phyloP scores from a whole-genome alignment of 2,329 filamentous ascomycete genomes.

The Stagonosporopsis cucurbitacearum region DNA sequence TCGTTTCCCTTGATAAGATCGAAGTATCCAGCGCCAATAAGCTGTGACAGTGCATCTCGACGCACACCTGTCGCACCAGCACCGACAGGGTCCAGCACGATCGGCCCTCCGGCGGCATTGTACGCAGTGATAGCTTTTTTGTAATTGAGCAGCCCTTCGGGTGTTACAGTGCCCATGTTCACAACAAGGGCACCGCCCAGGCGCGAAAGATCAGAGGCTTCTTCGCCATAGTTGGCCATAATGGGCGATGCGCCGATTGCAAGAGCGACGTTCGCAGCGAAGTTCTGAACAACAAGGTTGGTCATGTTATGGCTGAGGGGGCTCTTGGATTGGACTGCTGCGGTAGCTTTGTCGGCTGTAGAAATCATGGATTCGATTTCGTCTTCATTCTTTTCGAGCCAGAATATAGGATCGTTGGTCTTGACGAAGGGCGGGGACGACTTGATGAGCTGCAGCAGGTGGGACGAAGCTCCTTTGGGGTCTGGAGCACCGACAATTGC shows the following conservation, averaged over 20 bases:
- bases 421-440: slow-evolving; percentile 30
- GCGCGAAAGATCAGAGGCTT: slow-evolving; percentile 79
- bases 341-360: slow-evolving; percentile 57
- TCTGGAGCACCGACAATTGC: slow-evolving; percentile 79
- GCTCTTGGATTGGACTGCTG: slow-evolving; percentile 65
- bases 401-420: slow-evolving; percentile 26
- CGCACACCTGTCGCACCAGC: slow-evolving; percentile 82
- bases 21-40: slow-evolving; percentile 78
- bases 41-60: slow-evolving; percentile 70
- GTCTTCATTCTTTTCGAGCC: slow-evolving; percentile 26
- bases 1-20: slow-evolving; percentile 95
- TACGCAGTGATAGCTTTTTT: slow-evolving; percentile 78
- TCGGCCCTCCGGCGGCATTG: slow-evolving; percentile 75
- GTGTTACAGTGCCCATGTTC: slow-evolving; percentile 93
- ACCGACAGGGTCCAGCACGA: slow-evolving; percentile 89
- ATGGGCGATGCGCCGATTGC: slow-evolving; percentile 87
- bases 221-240: slow-evolving; percentile 87
- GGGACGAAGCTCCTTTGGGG: slow-evolving; percentile 66
- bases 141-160: slow-evolving; percentile 75
- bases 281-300: slow-evolving; percentile 93
- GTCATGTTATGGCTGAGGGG: slow-evolving; percentile 97
- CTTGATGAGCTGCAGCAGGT: slow-evolving; percentile 65
- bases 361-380: slow-evolving; percentile 21
- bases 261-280: slow-evolving; percentile 89
- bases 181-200: slow-evolving; percentile 82